Conservation (phyloP, 176 grass and related monocot genomes). For the Ananas comosus region DNA sequence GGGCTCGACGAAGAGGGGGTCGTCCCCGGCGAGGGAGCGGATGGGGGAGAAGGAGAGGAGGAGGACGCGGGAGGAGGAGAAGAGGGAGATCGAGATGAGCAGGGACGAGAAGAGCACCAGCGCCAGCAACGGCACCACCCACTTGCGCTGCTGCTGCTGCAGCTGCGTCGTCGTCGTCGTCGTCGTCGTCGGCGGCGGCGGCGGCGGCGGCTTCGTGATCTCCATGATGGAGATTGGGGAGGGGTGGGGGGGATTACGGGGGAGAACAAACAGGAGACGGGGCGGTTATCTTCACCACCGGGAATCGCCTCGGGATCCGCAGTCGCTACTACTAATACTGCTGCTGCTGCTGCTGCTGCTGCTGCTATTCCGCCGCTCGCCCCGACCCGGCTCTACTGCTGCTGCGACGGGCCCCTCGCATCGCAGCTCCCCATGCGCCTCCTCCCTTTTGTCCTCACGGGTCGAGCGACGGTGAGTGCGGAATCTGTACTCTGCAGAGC, state of each 20-base stretch:
- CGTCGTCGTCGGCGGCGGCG: slow-evolving; percentile 26
- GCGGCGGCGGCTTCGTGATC: slow-evolving; percentile 33
- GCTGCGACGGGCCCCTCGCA: background rate
- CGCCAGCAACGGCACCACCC: slow-evolving; percentile 69
- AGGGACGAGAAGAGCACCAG: slow-evolving; percentile 59
- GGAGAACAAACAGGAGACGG: too few relatives aligned
- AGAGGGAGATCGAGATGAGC: slow-evolving; percentile 64
- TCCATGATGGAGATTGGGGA: slow-evolving; percentile 20
- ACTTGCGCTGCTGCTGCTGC: slow-evolving; percentile 42
- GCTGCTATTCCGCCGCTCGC: background rate
- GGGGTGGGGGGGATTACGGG: too few relatives aligned
- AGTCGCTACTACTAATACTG: too few relatives aligned
- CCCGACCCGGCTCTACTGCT: background rate
- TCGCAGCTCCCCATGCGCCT: background rate
- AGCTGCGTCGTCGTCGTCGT: slow-evolving; percentile 9
- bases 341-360: too few relatives aligned
- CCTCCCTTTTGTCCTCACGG: background rate
- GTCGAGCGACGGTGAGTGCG: too few relatives aligned
- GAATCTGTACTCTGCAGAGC: too few relatives aligned
- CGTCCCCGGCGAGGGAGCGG: slow-evolving; percentile 20
- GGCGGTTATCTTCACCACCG: background rate
- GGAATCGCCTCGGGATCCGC: background rate
- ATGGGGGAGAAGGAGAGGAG: slow-evolving; percentile 44
- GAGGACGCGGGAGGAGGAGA: slow-evolving; percentile 57
- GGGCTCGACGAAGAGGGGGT: slow-evolving; percentile 14